Percentiles rank a stretch among this genome's conserved stretches.
Evolutionary conservation across 2,329 filamentous ascomycete species (phyloP).

Genomic region (Clonostachys solani): DNA sequence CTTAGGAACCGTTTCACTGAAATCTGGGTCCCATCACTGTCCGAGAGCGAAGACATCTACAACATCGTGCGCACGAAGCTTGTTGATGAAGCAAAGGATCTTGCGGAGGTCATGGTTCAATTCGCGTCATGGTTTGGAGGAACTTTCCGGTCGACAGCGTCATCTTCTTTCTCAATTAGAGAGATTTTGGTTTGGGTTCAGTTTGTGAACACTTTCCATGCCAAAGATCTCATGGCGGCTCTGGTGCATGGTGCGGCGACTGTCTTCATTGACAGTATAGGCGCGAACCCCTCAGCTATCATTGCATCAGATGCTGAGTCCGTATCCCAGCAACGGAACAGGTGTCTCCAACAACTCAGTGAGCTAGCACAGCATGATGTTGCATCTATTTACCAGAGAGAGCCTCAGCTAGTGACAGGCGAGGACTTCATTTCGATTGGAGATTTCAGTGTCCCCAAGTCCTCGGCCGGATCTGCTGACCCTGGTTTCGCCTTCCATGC

Average conservation of each 20-base stretch:
- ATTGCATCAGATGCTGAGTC: slow-evolving; percentile 67
- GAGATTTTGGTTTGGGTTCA: slow-evolving; percentile 91
- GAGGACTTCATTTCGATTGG: slow-evolving; percentile 60
- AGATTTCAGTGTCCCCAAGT: slow-evolving; percentile 62
- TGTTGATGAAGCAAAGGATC: slow-evolving; percentile 41
- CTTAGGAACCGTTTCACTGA: slow-evolving; percentile 96
- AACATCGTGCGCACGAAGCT: slow-evolving; percentile 84
- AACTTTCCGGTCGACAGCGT: slow-evolving; percentile 70
- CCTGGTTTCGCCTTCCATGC: slow-evolving; percentile 66
- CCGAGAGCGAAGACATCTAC: slow-evolving; percentile 78
- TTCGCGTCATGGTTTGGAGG: slow-evolving; percentile 93
- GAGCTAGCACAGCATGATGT: slow-evolving; percentile 62
- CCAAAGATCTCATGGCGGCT: slow-evolving; percentile 36
- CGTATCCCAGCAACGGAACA: slow-evolving; percentile 65
- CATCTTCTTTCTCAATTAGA: slow-evolving; percentile 80
- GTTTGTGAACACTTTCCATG: slow-evolving; percentile 72
- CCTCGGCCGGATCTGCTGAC: slow-evolving; percentile 30
- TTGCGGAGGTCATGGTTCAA: slow-evolving; percentile 68
- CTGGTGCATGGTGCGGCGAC: slow-evolving; percentile 85
- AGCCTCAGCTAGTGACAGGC: slow-evolving; percentile 53
- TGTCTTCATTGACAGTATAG: slow-evolving; percentile 92
- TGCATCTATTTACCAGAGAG: slow-evolving; percentile 57
- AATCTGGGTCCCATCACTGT: slow-evolving; percentile 92
- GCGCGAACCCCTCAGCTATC: slow-evolving; percentile 88
- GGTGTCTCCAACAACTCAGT: slow-evolving; percentile 70